phyloP scores from a whole-genome alignment of 2,329 filamentous ascomycete genomes.

The Conoideocrella luteorostrata region DNA sequence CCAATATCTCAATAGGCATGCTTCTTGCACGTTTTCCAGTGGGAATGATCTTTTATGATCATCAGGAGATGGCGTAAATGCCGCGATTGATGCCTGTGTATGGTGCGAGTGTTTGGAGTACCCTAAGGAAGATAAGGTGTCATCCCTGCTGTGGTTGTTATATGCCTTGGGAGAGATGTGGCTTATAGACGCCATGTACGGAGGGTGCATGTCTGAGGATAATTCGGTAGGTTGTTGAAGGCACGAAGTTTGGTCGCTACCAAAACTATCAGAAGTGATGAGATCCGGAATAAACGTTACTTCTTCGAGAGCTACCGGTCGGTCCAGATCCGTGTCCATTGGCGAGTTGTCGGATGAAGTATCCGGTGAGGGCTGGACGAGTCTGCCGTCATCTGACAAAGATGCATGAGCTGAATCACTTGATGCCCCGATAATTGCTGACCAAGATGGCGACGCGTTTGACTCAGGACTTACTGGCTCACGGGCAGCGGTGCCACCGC shows the following conservation, averaged over 20 bases:
- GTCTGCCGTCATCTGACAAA: neutral
- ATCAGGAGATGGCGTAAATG: neutral
- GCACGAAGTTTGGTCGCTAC: neutral
- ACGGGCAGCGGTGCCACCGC: constrained; percentile 9
- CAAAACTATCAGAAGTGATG: constrained; percentile 4
- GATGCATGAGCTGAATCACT: neutral
- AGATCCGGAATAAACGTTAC: neutral
- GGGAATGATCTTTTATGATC: constrained; percentile 19
- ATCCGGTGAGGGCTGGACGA: neutral
- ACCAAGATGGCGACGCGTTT: neutral
- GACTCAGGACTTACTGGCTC: constrained; percentile 1
- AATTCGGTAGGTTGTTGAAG: neutral
- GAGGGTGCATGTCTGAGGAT: neutral
- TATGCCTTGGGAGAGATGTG: neutral
- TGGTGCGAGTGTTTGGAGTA: neutral
- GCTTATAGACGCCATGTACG: constrained; percentile 1
- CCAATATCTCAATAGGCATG: constrained; percentile 32
- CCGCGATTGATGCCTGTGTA: neutral
- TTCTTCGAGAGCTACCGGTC: neutral
- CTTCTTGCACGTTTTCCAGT: constrained; percentile 28
- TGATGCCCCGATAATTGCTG: neutral
- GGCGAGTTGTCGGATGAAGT: neutral
- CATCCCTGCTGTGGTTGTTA: neutral
- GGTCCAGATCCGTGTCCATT: neutral
- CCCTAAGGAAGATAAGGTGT: neutral